Evolutionary conservation across 192 early-diverging fungal species (phyloP), one percentile per base, ranked within the genome.

Genomic region (Coemansia sp.): DNA sequence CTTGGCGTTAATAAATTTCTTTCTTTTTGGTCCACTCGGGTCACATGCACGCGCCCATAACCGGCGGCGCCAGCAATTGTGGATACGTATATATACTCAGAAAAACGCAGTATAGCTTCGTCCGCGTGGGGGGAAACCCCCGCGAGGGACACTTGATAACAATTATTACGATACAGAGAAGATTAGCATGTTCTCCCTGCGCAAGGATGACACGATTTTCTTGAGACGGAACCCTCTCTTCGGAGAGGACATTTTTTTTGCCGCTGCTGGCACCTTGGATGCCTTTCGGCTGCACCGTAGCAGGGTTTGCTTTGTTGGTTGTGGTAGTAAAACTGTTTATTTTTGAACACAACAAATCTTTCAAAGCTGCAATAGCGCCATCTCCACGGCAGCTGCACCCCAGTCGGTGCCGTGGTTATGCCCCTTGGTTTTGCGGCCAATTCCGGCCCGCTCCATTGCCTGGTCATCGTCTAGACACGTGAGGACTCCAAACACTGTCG

Each of bases 341-440:
- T 31, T 31, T 31, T 8, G 8, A 31, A 31, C 5, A 50, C 34
- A n/a, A 4, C n/a, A n/a, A n/a, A n/a, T n/a, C n/a, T n/a, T 4
- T 29, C 72, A 82, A 36, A 82, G 68, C 66, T 82, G 77, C 41
- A 87, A 69, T 34, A 87, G 58, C 11, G 88, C 95, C 86, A 96
- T 93, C 72, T 99, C 97, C n/a, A 98, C 87, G 4, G 95, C 97
- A 22, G 92, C 90, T 14, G 82, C 67, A 14, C 84, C 97, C 97
- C 97, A 99, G 61, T 99, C 95, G 28, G 80, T 62, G 32, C 92
- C 97, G 68, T 99, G 97, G 79, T 99, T 98, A 70, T 98, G 95
- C 3, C 87, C 87, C 39, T 78, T 78, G 34, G 57, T 67, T 11
- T 77, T 84, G 4, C 40, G 53, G 8, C 79, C 73, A 41, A 85